Evolutionary conservation across 2,329 filamentous ascomycete species (phyloP).

Genomic region (Periconia sp.): DNA sequence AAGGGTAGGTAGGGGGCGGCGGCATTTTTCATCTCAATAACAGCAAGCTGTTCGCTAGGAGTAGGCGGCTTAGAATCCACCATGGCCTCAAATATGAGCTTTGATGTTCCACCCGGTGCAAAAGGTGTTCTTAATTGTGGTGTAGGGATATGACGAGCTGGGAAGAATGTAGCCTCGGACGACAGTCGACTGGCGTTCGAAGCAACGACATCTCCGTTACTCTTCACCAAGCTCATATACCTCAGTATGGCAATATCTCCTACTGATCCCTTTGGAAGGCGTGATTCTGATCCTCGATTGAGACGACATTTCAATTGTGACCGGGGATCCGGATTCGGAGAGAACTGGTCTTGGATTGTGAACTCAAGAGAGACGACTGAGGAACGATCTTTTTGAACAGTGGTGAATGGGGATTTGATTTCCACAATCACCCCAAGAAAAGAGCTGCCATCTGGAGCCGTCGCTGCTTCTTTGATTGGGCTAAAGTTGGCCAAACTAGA

Average conservation of each 20-base stretch:
- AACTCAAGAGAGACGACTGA: constrained; percentile 33
- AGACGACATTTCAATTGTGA: background rate
- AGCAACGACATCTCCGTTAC: background rate
- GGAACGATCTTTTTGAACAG: background rate
- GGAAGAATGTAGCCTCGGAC: background rate
- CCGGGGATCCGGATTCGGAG: background rate
- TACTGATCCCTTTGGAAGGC: background rate
- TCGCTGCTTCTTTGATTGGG: background rate
- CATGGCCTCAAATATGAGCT: constrained; percentile 10
- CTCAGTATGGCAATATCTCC: background rate
- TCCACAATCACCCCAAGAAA: background rate
- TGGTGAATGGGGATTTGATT: constrained; percentile 45
- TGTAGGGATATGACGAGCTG: background rate
- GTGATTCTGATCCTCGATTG: background rate
- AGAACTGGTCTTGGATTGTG: constrained; percentile 43
- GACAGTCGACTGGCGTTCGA: background rate
- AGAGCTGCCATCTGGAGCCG: background rate
- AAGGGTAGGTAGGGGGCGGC: constrained; percentile 11
- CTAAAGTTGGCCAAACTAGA: background rate
- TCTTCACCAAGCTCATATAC: background rate
- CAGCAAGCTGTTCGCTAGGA: constrained; percentile 23
- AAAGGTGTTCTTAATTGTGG: background rate
- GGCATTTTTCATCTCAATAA: constrained; percentile 26
- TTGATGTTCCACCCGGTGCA: constrained; percentile 17
- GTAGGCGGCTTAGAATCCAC: constrained; percentile 11